Percentiles rank a stretch among this genome's conserved stretches.
phyloP scores from a whole-genome alignment of 1,284 basidiomycete species.

The Vanrija sp. region DNA sequence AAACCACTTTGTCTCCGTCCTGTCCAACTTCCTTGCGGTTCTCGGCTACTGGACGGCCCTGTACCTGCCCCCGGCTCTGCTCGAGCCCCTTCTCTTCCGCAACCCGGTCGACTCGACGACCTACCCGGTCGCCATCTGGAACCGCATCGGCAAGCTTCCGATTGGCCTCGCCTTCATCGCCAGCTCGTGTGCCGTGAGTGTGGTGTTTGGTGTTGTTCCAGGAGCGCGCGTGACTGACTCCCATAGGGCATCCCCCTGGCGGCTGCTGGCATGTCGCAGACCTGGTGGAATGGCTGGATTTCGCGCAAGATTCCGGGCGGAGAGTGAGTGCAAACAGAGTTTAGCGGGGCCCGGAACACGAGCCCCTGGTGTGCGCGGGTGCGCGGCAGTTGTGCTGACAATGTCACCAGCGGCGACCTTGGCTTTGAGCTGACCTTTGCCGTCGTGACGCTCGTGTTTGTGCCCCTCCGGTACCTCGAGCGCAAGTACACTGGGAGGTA shows the following conservation, averaged over 20 bases:
- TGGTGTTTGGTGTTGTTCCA: neutral
- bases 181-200: slow-evolving; percentile 33
- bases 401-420: slow-evolving; percentile 31
- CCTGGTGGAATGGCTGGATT: slow-evolving; percentile 50
- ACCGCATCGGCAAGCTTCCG: slow-evolving; percentile 39
- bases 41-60: slow-evolving; percentile 48
- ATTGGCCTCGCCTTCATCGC: slow-evolving; percentile 40
- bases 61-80: slow-evolving; percentile 42
- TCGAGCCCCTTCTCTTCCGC: slow-evolving; percentile 47
- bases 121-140: slow-evolving; percentile 41
- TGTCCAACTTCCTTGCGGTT: slow-evolving; percentile 46
- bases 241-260: slow-evolving; percentile 40
- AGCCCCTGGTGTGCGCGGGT: too few species aligned
- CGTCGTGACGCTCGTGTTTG: slow-evolving; percentile 26
- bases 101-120: slow-evolving; percentile 34
- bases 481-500: slow-evolving; percentile 39
- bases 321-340: slow-evolving; percentile 25
- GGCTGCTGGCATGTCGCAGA: slow-evolving; percentile 44
- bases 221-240: neutral
- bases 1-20: slow-evolving; percentile 38
- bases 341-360: too few species aligned
- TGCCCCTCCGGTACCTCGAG: slow-evolving; percentile 40
- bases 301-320: slow-evolving; percentile 40
- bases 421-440: slow-evolving; percentile 30
- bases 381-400: neutral